Evolutionary conservation across 2,329 filamentous ascomycete genomes (phyloP), one percentile per base, ranked within the genome.

Genomic region (Fusarium sp.): DNA sequence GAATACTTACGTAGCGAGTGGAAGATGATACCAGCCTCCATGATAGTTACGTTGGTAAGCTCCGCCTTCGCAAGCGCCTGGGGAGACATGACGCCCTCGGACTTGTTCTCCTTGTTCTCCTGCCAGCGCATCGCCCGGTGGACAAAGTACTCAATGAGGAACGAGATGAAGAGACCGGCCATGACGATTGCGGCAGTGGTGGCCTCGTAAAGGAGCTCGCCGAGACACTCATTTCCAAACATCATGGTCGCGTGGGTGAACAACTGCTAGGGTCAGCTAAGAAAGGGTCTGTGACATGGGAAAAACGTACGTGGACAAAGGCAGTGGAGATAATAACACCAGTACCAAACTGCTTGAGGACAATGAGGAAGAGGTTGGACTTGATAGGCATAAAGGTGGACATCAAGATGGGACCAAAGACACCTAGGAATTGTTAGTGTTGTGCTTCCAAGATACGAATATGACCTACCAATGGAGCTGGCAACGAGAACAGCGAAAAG

Each of bases 11-110:
- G 82, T 8, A 94, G 84, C 0, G 91, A 94, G 83, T 95, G 93
- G 82, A 95, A 95, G 57, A 95, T 87, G 67, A 95, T 91, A 10
- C 93, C 93, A 0, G 89, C 88, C 80, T 95, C 93, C 80, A 95
- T 89, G 43, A 94, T 90, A 29, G 89, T 77, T 6, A 94, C 79
- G 3, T 78, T 75, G 5, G 78, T 76, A 64, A 78, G 78, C 29
- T 81, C 78, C 16, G 80, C 72, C 39, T 70, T 68, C 6, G 76
- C 64, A 6, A 81, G 68, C 4, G 80, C 73, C 52, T 80, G 76
- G 14, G 79, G 52, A 11, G 77, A 79, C 8, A 70, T 16, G 8
- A 20, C 27, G 6, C 41, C 1, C 18, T 72, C 68, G 0, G 64
- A 18, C 10, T 77, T 74, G 2, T 63, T 45, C 43, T 78, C 78